phyloP scores from a whole-genome alignment of 2,329 filamentous ascomycete species.

The Ambrosiella beaveri region DNA sequence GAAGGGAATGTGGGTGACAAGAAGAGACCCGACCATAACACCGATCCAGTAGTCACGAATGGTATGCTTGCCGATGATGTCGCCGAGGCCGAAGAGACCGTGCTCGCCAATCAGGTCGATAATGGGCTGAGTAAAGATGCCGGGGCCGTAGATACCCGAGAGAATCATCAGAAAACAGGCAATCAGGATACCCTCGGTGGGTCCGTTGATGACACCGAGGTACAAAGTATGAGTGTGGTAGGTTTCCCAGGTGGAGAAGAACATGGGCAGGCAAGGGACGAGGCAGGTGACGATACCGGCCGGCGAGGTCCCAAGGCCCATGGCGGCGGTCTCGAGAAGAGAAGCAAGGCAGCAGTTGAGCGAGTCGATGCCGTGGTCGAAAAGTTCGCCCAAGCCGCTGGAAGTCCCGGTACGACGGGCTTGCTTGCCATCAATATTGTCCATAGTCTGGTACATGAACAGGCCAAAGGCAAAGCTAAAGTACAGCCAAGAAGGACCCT shows the following conservation, averaged over 20 bases:
- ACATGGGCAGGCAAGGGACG: constrained; percentile 88
- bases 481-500: constrained; percentile 84
- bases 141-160: constrained; percentile 74
- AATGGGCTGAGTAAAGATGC: constrained; percentile 68
- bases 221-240: constrained; percentile 97
- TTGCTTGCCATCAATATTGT: constrained; percentile 98
- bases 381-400: constrained; percentile 85
- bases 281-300: constrained; percentile 83
- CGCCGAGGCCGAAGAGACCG: constrained; percentile 32
- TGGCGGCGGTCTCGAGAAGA: constrained; percentile 77
- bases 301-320: constrained; percentile 72
- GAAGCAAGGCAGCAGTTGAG: constrained; percentile 91
- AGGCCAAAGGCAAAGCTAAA: constrained; percentile 89
- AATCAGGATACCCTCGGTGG: constrained; percentile 85
- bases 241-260: constrained; percentile 98
- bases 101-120: constrained; percentile 44
- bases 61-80: constrained; percentile 51
- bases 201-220: constrained; percentile 90
- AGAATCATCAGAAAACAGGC: constrained; percentile 72
- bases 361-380: constrained; percentile 97
- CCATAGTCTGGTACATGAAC: constrained; percentile 98
- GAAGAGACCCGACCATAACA: constrained; percentile 46
- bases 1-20: constrained; percentile 65
- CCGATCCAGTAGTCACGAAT: constrained; percentile 79
- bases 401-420: constrained; percentile 87